Evolutionary conservation across 2,329 filamentous ascomycete genomes (phyloP).

Genomic region (Cladophialophora psammophila): DNA sequence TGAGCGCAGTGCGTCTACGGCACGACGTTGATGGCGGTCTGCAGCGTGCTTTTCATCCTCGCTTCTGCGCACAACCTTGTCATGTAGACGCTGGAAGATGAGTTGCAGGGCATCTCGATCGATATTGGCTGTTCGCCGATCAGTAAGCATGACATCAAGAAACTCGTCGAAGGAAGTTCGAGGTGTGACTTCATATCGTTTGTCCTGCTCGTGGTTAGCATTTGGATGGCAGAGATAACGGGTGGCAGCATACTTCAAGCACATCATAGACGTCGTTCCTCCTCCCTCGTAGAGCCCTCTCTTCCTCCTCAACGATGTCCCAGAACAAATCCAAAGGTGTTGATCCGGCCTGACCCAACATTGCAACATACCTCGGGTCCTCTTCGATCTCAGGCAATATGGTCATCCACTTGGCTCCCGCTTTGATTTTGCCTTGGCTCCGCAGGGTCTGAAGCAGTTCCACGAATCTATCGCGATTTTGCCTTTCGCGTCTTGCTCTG

Average conservation of each 20-base stretch:
- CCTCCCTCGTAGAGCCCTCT: constrained; percentile 79
- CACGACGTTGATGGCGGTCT: constrained; percentile 84
- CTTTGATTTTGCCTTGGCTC: constrained; percentile 80
- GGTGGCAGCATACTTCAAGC: constrained; percentile 72
- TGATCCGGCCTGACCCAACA: constrained; percentile 84
- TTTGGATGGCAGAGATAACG: constrained; percentile 4
- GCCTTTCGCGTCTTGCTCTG: constrained; percentile 81
- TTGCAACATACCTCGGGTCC: constrained; percentile 81
- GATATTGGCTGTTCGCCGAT: constrained; percentile 87
- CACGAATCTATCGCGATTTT: constrained; percentile 82
- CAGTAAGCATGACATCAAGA: constrained; percentile 78
- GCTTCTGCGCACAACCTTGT: constrained; percentile 80
- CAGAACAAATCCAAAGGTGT: constrained; percentile 92
- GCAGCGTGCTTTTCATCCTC: constrained; percentile 84
- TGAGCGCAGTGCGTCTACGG: constrained; percentile 82
- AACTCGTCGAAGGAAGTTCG: constrained; percentile 92
- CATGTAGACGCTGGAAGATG: constrained; percentile 86
- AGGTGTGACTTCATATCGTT: constrained; percentile 86
- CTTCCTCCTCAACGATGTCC: constrained; percentile 93
- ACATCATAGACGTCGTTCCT: constrained; percentile 87
- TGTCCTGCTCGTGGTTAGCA: constrained; percentile 69
- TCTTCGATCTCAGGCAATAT: constrained; percentile 76
- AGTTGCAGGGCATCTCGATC: constrained; percentile 78
- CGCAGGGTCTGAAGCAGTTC: constrained; percentile 77
- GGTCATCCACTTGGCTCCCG: constrained; percentile 87